Evolutionary conservation across 371 early-diverging fungal genomes (phyloP).

Genomic region (Mucor ambiguus): DNA sequence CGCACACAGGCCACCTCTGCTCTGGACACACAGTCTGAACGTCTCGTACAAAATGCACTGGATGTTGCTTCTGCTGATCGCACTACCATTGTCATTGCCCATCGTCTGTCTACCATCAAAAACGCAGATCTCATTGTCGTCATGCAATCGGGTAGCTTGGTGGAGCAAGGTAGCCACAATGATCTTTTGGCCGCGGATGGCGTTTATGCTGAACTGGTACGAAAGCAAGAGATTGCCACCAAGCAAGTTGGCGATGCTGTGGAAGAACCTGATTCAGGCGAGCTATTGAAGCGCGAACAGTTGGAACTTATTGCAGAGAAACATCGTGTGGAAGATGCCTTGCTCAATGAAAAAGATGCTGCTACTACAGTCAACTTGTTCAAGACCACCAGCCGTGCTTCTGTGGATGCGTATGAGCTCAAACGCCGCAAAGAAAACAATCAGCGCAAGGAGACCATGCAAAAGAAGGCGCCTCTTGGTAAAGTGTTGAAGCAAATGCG

Average conservation of each 20-base stretch:
- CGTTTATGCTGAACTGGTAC: slow-evolving; percentile 61
- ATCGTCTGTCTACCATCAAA: slow-evolving; percentile 79
- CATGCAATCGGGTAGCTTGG: slow-evolving; percentile 69
- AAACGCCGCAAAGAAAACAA: slow-evolving; percentile 51
- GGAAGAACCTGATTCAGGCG: slow-evolving; percentile 30
- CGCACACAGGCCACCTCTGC: slow-evolving; percentile 78
- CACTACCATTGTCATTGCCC: slow-evolving; percentile 94
- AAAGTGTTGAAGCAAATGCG: slow-evolving; percentile 40
- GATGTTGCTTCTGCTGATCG: slow-evolving; percentile 77
- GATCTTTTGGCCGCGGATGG: slow-evolving; percentile 57
- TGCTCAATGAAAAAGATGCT: slow-evolving; percentile 27
- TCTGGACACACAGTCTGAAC: slow-evolving; percentile 80
- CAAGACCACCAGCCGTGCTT: slow-evolving; percentile 38
- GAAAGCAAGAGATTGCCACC: slow-evolving; percentile 56
- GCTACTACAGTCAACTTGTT: slow-evolving; percentile 20
- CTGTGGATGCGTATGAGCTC: slow-evolving; percentile 51
- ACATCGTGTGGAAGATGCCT: slow-evolving; percentile 22
- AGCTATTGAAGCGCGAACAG: slow-evolving; percentile 42
- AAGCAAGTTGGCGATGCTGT: slow-evolving; percentile 20
- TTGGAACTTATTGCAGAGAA: slow-evolving; percentile 27
- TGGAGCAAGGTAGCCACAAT: slow-evolving; percentile 77
- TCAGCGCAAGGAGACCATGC: slow-evolving; percentile 38
- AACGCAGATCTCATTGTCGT: slow-evolving; percentile 88
- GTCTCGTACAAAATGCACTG: slow-evolving; percentile 79
- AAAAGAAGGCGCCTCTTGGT: slow-evolving; percentile 52